Evolutionary conservation across 306 rosid genomes (phyloP), one percentile per base, ranked within the genome.

Genomic region (Styphnolobium japonicum): DNA sequence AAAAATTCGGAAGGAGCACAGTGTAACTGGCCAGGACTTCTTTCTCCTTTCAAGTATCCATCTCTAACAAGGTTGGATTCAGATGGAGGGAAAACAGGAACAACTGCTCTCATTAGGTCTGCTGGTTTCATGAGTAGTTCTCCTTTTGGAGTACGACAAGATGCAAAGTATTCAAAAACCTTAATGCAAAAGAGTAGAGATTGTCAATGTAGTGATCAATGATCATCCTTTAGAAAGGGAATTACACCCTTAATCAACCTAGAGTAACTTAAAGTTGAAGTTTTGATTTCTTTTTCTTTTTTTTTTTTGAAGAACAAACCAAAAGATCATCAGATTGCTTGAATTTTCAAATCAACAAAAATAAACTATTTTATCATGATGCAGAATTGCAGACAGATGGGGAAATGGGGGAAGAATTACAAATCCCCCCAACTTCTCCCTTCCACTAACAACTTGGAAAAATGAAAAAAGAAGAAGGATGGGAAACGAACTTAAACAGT

Each of bases 61-160:
- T 91, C 96, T 93, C 97, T 91, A 43, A 95, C 98, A 82, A 87
- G 92, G 80, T 90, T 78, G 64, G 98, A 95, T 81, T 93, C 99
- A 18, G 99, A 92, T 58, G 98, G 99, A 61, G 98, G 99, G 79
- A 95, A 95, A 76, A 95, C 98, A 42, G 99, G 98, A 83, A 95
- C 88, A 37, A 95, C 86, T 63, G 99, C 99, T 29, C 99, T 87
- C 99, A 95, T 95, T 43, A 93, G 89, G 77, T 95, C 99, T 25
- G 81, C 90, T 1, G 97, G 97, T 80, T 37, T 75, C 98, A 95
- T 91, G 80, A 90, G 88, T 72, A 89, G 49, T 68, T 95, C 97
- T 73, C 98, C 94, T 56, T 90, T 89, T 15, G 90, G 78, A 1
- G 91, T 77, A 60, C 82, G 87, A 78, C 40, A 62, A 34, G 99